Evolutionary conservation across 2,329 filamentous ascomycete species (phyloP).

Genomic region (Didymella lethalis): DNA sequence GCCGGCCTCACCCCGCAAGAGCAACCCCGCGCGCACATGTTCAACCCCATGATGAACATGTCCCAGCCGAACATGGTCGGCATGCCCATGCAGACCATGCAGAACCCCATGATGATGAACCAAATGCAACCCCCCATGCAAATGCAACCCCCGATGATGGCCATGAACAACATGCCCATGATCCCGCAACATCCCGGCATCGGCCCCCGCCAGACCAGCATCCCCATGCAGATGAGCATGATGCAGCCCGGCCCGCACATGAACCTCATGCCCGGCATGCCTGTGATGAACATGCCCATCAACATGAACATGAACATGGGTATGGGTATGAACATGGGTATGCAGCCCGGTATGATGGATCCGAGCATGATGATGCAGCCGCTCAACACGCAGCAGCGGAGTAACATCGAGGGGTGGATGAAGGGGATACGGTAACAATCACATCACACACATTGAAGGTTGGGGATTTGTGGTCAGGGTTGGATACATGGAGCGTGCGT

Average conservation of each 20-base stretch:
- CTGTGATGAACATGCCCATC: slow-evolving; percentile 14
- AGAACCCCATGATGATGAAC: slow-evolving; percentile 17
- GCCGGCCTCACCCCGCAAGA: slow-evolving; percentile 26
- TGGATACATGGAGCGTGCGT: too few species aligned
- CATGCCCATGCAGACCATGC: slow-evolving; percentile 6
- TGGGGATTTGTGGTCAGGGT: too few species aligned
- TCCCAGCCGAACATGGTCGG: background rate
- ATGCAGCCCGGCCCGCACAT: slow-evolving; percentile 20
- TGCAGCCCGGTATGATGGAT: background rate
- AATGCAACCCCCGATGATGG: slow-evolving; percentile 17
- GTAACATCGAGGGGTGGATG: slow-evolving; percentile 23
- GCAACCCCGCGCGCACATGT: slow-evolving; percentile 22
- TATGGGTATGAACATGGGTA: slow-evolving; percentile 16
- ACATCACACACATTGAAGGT: too few species aligned
- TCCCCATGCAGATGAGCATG: slow-evolving; percentile 26
- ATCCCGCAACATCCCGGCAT: slow-evolving; percentile 10
- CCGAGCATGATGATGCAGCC: slow-evolving; percentile 6
- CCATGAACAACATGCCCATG: slow-evolving; percentile 28
- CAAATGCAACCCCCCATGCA: slow-evolving; percentile 2
- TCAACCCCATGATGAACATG: slow-evolving; percentile 30
- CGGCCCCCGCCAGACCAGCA: slow-evolving; percentile 5
- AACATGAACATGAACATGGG: slow-evolving; percentile 12
- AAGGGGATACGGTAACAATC: background rate
- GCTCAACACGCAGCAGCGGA: slow-evolving; percentile 17
- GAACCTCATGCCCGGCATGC: slow-evolving; percentile 22